Percentiles rank a stretch among this genome's conserved stretches.
Conservation (phyloP, 2,329 filamentous ascomycete genomes). For the Hymenoscyphus salicellus region DNA sequence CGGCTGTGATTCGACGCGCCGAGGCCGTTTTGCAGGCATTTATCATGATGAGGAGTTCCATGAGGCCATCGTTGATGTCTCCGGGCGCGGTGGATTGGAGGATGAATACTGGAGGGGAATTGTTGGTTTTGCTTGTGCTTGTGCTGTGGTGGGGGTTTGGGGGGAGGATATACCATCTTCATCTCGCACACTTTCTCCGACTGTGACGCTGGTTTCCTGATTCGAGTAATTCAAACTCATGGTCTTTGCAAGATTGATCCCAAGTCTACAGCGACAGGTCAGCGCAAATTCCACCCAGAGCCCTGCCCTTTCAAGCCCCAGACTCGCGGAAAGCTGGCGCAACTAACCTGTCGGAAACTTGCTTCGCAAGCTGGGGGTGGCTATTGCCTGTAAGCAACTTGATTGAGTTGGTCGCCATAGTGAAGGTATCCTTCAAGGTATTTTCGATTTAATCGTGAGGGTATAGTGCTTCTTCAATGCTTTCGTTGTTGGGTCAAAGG, state of each 20-base stretch:
- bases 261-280: constrained; percentile 51
- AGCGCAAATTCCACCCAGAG: constrained; percentile 1
- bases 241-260: constrained; percentile 74
- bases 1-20: constrained; percentile 88
- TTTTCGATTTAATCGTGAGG: not conserved
- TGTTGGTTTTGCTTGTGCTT: constrained; percentile 6
- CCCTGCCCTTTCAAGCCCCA: not conserved
- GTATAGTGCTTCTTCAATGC: not conserved
- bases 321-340: not conserved
- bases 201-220: constrained; percentile 85
- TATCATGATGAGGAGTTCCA: constrained; percentile 98
- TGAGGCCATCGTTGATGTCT: constrained; percentile 95
- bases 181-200: constrained; percentile 92
- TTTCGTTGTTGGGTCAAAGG: not conserved
- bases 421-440: constrained; percentile 1
- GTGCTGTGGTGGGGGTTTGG: not conserved
- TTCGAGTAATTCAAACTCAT: constrained; percentile 83
- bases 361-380: constrained; percentile 67
- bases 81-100: constrained; percentile 91
- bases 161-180: constrained; percentile 66
- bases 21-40: constrained; percentile 86
- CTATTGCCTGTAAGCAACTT: constrained; percentile 74
- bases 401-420: constrained; percentile 70
- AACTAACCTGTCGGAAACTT: constrained; percentile 45
- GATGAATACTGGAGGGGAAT: constrained; percentile 70